Percentiles rank a stretch among this genome's conserved stretches.
Evolutionary conservation across 345 rosid species (phyloP).

Genomic region (Lenwebbia sp.): DNA sequence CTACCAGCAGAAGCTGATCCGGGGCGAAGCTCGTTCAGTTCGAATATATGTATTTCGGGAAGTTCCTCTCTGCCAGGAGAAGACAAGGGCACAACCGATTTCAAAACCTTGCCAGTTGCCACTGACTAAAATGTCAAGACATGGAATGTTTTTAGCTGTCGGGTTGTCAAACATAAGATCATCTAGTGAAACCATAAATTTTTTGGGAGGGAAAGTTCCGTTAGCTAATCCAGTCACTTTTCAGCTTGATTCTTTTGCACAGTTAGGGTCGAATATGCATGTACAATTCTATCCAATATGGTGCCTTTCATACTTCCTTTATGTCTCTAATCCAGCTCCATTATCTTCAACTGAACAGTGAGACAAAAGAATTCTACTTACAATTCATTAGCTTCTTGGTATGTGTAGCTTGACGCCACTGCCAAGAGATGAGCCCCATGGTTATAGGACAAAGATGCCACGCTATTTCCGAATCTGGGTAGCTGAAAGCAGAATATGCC

Average conservation of each 20-base stretch:
- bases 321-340: neutral
- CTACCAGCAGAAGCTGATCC: slow-evolving; percentile 2
- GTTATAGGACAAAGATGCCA: slow-evolving; percentile 59
- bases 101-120: neutral
- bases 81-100: neutral
- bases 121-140: neutral
- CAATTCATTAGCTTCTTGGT: slow-evolving; percentile 63
- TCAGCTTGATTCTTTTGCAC: neutral
- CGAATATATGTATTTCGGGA: slow-evolving; percentile 46
- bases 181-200: neutral
- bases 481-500: slow-evolving; percentile 32
- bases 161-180: neutral
- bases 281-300: neutral
- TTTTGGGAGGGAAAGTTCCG: neutral
- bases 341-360: neutral
- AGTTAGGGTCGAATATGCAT: neutral
- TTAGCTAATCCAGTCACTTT: neutral
- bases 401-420: slow-evolving; percentile 59
- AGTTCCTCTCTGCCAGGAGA: slow-evolving; percentile 42
- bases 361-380: slow-evolving; percentile 13
- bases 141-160: neutral
- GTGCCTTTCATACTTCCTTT: neutral
- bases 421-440: slow-evolving; percentile 56
- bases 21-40: neutral
- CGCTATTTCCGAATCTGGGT: slow-evolving; percentile 57